A percentile compares a stretch with the other conserved stretches of the same genome.
Conservation (phyloP, 192 early-diverging fungal species). For the Entomortierella beljakovae region DNA sequence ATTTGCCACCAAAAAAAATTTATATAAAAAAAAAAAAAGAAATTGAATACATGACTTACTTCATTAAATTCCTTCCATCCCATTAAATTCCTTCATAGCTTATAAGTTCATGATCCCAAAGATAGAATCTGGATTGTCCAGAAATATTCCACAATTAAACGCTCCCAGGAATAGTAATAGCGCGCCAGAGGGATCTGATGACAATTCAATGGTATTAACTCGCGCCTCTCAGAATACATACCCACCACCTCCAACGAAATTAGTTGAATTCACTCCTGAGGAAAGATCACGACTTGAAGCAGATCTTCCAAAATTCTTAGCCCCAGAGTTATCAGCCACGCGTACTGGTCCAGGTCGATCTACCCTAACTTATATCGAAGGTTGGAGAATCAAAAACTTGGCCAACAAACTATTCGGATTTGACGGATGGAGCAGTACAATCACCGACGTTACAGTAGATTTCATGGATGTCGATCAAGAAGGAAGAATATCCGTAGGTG, state of each 20-base stretch:
- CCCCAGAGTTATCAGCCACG: slow-evolving; percentile 75
- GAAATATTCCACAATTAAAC: not conserved
- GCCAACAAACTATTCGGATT: slow-evolving; percentile 97
- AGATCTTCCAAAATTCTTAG: slow-evolving; percentile 68
- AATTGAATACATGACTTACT: not conserved
- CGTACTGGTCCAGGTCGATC: slow-evolving; percentile 76
- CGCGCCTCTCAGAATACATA: not conserved
- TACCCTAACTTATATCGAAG: slow-evolving; percentile 84
- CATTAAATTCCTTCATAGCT: not conserved
- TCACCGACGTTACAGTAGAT: slow-evolving; percentile 83
- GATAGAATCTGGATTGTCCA: slow-evolving; percentile 15
- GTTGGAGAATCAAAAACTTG: slow-evolving; percentile 83
- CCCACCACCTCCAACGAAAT: slow-evolving; percentile 1
- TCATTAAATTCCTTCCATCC: not conserved
- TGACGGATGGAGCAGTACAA: slow-evolving; percentile 87
- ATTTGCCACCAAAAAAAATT: too few species aligned
- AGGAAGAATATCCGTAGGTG: slow-evolving; percentile 71
- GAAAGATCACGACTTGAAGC: slow-evolving; percentile 23
- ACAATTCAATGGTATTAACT: not conserved
- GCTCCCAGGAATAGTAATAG: not conserved
- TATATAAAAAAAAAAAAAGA: too few species aligned
- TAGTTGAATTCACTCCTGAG: slow-evolving; percentile 18
- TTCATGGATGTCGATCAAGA: slow-evolving; percentile 65
- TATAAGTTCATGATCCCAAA: slow-evolving; percentile 17
- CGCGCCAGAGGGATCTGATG: not conserved